phyloP scores from a whole-genome alignment of 495 filamentous ascomycete species.

The Terfezia claveryi region DNA sequence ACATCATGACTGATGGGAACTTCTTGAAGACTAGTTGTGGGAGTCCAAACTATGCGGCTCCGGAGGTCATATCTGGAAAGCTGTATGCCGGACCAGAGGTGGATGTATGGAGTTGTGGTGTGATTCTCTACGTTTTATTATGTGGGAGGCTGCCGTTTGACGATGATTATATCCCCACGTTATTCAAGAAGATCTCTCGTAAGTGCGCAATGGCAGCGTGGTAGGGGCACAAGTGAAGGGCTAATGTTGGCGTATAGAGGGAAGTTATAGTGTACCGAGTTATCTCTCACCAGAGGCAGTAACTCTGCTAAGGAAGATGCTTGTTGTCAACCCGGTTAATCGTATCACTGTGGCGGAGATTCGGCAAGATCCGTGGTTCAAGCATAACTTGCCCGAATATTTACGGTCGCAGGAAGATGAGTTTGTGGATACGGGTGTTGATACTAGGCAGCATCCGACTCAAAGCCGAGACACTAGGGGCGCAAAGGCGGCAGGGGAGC shows the following conservation, averaged over 20 bases:
- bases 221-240: no score
- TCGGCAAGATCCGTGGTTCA: conserved; percentile 86
- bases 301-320: conserved; percentile 71
- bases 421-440: conserved; percentile 77
- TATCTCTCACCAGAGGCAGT: conserved; percentile 77
- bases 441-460: conserved; percentile 72
- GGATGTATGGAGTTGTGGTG: conserved; percentile 97
- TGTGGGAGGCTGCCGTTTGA: conserved; percentile 87
- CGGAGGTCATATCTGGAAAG: conserved; percentile 94
- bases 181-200: conserved; percentile 67
- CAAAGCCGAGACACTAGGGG: conserved; percentile 47
- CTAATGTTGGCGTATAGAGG: conserved; percentile 24
- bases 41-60: conserved; percentile 92
- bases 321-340: conserved; percentile 84
- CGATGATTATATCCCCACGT: conserved; percentile 77
- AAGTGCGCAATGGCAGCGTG: background rate
- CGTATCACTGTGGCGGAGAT: conserved; percentile 86
- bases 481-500: conserved; percentile 56
- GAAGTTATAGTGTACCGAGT: conserved; percentile 66
- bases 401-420: conserved; percentile 79
- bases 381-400: conserved; percentile 61
- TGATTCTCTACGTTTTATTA: conserved; percentile 88
- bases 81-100: conserved; percentile 94
- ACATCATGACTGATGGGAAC: conserved; percentile 99
- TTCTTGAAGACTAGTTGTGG: conserved; percentile 97